phyloP scores from a whole-genome alignment of 192 early-diverging fungal species.

The Glomus cerebriforme region DNA sequence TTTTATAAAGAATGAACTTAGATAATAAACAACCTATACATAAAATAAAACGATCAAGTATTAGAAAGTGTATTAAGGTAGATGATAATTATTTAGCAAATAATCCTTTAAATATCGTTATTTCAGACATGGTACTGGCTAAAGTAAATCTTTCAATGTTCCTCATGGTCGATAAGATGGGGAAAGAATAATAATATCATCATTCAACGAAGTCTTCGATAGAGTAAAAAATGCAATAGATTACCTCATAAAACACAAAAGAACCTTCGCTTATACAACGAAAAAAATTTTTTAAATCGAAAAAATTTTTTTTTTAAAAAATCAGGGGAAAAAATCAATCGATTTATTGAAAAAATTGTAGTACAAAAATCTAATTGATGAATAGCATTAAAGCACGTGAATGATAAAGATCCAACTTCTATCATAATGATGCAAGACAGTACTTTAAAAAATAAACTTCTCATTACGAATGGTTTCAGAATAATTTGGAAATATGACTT shows the following conservation, averaged over 20 bases:
- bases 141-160: conserved; percentile 7
- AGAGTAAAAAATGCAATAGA: not conserved
- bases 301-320: no score
- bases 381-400: no score
- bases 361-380: no score
- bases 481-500: not conserved
- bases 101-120: not conserved
- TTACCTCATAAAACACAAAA: no score
- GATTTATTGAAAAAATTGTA: no score
- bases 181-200: conserved; percentile 11
- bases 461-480: no score
- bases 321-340: no score
- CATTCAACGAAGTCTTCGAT: not conserved
- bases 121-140: not conserved
- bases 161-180: conserved; percentile 17
- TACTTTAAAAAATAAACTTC: no score
- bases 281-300: no score
- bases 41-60: not conserved
- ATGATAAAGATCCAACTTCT: no score
- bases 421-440: no score
- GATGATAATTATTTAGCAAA: not conserved
- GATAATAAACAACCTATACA: not conserved
- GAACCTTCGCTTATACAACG: no score
- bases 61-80: not conserved
- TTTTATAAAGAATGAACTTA: not conserved